phyloP scores from a whole-genome alignment of 2,329 filamentous ascomycete species.

The Furcasterigmium sp. region DNA sequence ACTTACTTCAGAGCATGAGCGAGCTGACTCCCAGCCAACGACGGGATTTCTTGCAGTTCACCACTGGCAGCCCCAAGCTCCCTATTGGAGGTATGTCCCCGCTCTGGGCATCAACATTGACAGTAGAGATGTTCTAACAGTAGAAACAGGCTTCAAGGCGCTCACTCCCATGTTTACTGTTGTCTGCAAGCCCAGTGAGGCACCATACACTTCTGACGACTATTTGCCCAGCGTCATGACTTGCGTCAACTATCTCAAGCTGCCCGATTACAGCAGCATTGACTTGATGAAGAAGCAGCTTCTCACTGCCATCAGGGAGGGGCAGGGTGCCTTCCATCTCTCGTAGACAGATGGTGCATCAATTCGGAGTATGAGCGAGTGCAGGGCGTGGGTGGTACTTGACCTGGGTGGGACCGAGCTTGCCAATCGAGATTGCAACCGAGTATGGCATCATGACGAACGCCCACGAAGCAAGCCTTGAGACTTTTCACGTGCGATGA shows the following conservation, averaged over 20 bases:
- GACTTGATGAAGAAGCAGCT: constrained; percentile 74
- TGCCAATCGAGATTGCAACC: neutral
- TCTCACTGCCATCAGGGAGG: constrained; percentile 83
- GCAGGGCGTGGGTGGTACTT: too few species aligned
- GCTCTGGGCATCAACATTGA: too few species aligned
- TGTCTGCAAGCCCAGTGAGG: constrained; percentile 96
- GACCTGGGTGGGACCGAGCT: neutral
- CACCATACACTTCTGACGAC: constrained; percentile 89
- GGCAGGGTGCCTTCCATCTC: constrained; percentile 95
- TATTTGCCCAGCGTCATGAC: constrained; percentile 99
- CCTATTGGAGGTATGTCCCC: constrained; percentile 94
- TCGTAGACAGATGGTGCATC: constrained; percentile 50
- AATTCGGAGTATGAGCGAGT: neutral
- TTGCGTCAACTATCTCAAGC: constrained; percentile 97
- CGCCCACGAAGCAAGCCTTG: neutral
- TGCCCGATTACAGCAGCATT: constrained; percentile 85
- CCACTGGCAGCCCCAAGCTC: constrained; percentile 94
- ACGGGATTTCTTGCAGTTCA: constrained; percentile 94
- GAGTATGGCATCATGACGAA: constrained; percentile 3
- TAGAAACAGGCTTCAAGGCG: constrained; percentile 76
- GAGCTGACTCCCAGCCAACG: constrained; percentile 69
- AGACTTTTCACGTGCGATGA: neutral
- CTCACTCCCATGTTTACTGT: constrained; percentile 98
- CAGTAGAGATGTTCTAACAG: neutral
- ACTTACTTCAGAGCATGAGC: constrained; percentile 91